These are phyloP conservation scores for Sanghuangporus baumii DNA, from an alignment of 1,284 basidiomycete genomes.

Conservation along the genomic window DNA sequence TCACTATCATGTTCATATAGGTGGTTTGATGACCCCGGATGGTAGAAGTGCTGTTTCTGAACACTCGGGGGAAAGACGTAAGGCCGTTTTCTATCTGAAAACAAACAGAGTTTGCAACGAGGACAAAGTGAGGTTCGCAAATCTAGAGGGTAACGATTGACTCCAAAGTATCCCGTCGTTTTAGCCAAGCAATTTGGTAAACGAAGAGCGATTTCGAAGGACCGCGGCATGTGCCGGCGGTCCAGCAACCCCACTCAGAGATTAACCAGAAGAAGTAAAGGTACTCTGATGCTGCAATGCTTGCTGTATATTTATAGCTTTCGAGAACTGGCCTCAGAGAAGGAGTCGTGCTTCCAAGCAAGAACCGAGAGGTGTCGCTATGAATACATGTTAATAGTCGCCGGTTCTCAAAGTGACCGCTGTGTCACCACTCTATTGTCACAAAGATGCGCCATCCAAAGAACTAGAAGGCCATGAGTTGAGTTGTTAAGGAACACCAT, in stretches of 20 bases:
- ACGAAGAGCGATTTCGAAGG: background rate
- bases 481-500: too few species aligned
- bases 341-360: background rate
- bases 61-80: background rate
- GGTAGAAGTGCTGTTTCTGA: background rate
- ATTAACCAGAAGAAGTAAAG: background rate
- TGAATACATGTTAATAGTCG: background rate
- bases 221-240: background rate
- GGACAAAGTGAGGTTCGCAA: background rate
- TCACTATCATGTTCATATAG: background rate
- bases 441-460: too few species aligned
- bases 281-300: background rate
- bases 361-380: background rate
- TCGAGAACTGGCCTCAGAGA: background rate
- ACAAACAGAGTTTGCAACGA: background rate
- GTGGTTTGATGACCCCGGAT: background rate
- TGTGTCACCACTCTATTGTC: too few species aligned
- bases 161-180: background rate
- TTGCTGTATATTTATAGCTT: background rate
- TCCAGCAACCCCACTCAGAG: background rate
- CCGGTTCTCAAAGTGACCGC: too few species aligned
- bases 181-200: background rate
- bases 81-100: background rate
- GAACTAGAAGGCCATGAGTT: too few species aligned
- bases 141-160: background rate